phyloP scores from a whole-genome alignment of 2,329 filamentous ascomycete genomes.

The Stachybotrys chartarum region DNA sequence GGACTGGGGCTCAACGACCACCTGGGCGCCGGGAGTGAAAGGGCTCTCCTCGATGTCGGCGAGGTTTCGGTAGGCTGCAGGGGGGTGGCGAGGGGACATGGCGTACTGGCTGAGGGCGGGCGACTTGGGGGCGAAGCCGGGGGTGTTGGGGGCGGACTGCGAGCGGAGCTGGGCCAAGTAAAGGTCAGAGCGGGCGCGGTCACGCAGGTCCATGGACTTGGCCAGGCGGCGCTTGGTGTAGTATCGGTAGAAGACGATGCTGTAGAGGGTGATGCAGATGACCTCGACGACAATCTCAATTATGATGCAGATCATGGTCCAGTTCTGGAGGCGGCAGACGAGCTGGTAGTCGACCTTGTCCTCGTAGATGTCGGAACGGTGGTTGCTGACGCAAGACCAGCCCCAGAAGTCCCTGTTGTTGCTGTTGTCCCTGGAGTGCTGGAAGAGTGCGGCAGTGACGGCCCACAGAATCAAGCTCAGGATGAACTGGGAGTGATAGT shows the following conservation, averaged over 20 bases:
- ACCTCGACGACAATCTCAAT: conserved; percentile 93
- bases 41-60: conserved; percentile 37
- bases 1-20: conserved; percentile 54
- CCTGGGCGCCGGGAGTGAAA: conserved; percentile 46
- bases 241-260: conserved; percentile 92
- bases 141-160: conserved; percentile 92
- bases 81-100: conserved; percentile 55
- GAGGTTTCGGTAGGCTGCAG: conserved; percentile 46
- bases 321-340: conserved; percentile 88
- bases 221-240: conserved; percentile 92
- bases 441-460: conserved; percentile 75
- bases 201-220: conserved; percentile 94
- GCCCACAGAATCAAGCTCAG: conserved; percentile 91
- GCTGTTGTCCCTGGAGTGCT: conserved; percentile 63
- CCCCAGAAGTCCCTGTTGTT: conserved; percentile 91
- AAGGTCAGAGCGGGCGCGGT: conserved; percentile 87
- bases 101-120: conserved; percentile 41
- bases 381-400: conserved; percentile 93
- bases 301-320: conserved; percentile 91
- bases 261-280: conserved; percentile 88
- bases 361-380: conserved; percentile 67
- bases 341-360: conserved; percentile 82
- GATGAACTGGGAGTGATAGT: conserved; percentile 51
- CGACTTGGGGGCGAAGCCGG: conserved; percentile 71
- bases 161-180: conserved; percentile 81